Evolutionary conservation across 768 basidiomycete genomes (phyloP).

Genomic region (Exidia glandulosa): DNA sequence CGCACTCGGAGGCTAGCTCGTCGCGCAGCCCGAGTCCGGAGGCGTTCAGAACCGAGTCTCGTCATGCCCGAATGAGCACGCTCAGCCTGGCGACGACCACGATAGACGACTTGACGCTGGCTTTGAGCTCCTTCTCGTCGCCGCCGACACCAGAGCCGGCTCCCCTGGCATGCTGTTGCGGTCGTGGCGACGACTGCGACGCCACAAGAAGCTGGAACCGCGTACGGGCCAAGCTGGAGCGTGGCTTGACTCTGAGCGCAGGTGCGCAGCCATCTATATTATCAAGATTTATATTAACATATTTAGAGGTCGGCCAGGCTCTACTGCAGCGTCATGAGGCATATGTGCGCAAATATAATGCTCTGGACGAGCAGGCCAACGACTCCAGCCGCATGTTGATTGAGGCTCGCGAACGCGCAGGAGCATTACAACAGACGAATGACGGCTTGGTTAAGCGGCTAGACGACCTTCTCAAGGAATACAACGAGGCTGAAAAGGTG

Average conservation of each 20-base stretch:
- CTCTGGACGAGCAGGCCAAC: slow-evolving; percentile 5
- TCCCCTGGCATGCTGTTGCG: slow-evolving; percentile 47
- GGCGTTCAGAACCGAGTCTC: not conserved
- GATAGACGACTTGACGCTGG: slow-evolving; percentile 70
- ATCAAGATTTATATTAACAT: not conserved
- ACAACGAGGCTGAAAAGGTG: slow-evolving; percentile 51
- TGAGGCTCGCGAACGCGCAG: slow-evolving; percentile 15
- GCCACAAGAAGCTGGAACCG: slow-evolving; percentile 50
- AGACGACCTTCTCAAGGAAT: slow-evolving; percentile 39
- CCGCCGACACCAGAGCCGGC: slow-evolving; percentile 58
- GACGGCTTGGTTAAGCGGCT: slow-evolving; percentile 24
- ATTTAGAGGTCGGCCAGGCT: slow-evolving; percentile 79
- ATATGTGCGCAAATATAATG: slow-evolving; percentile 65
- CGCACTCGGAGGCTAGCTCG: not conserved
- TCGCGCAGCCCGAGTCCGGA: slow-evolving; percentile 1
- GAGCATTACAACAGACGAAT: slow-evolving; percentile 11
- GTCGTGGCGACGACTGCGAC: slow-evolving; percentile 54
- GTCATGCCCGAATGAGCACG: not conserved
- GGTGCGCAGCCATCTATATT: slow-evolving; percentile 44
- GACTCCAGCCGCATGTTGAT: slow-evolving; percentile 6
- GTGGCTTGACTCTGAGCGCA: slow-evolving; percentile 70
- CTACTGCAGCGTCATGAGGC: slow-evolving; percentile 79
- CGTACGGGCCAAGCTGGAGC: slow-evolving; percentile 62
- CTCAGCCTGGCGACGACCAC: slow-evolving; percentile 38
- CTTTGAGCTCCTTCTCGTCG: slow-evolving; percentile 55